phyloP scores from a whole-genome alignment of 768 basidiomycete species.

The Hericium coralloides region DNA sequence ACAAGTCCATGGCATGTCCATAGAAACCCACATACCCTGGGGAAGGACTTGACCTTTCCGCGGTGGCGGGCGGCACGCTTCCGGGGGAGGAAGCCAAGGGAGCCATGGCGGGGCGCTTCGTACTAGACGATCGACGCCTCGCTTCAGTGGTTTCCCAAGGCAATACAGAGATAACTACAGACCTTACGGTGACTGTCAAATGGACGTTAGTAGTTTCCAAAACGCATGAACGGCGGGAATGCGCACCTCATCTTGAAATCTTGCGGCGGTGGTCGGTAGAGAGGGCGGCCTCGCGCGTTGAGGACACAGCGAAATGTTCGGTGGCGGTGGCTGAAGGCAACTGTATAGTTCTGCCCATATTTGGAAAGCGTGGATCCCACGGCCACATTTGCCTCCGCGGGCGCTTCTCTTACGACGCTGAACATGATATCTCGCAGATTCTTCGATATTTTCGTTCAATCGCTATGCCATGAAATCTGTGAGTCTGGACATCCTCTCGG shows the following conservation, averaged over 20 bases:
- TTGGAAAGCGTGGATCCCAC: neutral
- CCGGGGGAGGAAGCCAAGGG: conserved; percentile 93
- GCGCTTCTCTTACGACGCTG: too few relatives aligned
- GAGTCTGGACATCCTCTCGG: too few relatives aligned
- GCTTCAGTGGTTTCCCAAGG: conserved; percentile 17
- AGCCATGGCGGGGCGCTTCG: conserved; percentile 98
- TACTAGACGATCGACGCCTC: conserved; percentile 44
- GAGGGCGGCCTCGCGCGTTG: neutral
- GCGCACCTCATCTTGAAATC: conserved; percentile 31
- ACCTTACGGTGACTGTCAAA: conserved; percentile 80
- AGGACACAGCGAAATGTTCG: neutral
- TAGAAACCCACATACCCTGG: conserved; percentile 57
- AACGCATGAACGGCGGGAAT: neutral
- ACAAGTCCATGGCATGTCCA: neutral
- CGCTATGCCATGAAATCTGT: too few relatives aligned
- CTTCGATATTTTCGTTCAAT: too few relatives aligned
- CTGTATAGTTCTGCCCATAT: conserved; percentile 5
- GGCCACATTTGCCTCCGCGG: neutral
- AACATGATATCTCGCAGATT: too few relatives aligned
- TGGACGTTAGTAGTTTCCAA: too few relatives aligned
- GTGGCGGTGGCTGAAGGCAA: conserved; percentile 10
- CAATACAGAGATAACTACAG: conserved; percentile 13
- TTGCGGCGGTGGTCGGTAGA: conserved; percentile 11
- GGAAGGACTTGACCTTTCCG: conserved; percentile 99
- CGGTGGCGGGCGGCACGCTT: conserved; percentile 97